Evolutionary conservation across 202 grass and related monocot genomes (phyloP), one percentile per base, ranked within the genome.

Genomic region (Setaria viridis): DNA sequence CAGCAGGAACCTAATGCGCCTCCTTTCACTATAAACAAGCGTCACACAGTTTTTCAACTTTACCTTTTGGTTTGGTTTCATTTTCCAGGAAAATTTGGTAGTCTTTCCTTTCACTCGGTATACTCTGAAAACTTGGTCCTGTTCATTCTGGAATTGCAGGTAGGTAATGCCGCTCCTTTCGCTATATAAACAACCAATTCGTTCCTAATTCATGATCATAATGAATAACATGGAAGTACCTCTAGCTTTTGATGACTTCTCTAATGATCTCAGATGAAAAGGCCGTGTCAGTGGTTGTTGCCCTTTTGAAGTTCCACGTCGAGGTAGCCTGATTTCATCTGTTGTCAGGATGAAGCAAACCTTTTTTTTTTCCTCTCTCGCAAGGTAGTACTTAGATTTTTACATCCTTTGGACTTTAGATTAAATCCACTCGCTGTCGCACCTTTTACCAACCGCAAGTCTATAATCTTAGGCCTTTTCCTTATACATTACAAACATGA

Each of bases 51-150:
- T 76, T 68, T 25, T 41, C 51, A 69, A 76, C 4, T 72, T 58
- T 68, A 5, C 47, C 3, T 59, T 47, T 69, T 71, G 59, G 19
- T 59, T 59, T 59, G 4, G 2, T 65, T 78, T 65, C 74, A 64
- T 62, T 59, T 49, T 87, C 20, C 3, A 51, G n/a, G 70, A 76
- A 69, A 87, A 62, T 66, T 30, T 62, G 33, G 53, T 62, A 17
- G 13, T 57, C 30, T 19, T 87, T 68, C 72, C 48, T 48, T 87
- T 60, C 51, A 82, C 29, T 77, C 62, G 77, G 72, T n/a, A 81
- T 42, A 58, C 16, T 74, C 20, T 58, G 32, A 7, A 59, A 85
- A 70, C 15, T 32, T n/a, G 47, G 43, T 55, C 43, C 20, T 70
- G 33, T 50, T 70, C 51, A 30, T 80, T 70, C 53, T 54, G 13